Percentiles rank a stretch among this genome's conserved stretches.
Conservation (phyloP, 140 eudicot genomes). For the Bidens hawaiensis region DNA sequence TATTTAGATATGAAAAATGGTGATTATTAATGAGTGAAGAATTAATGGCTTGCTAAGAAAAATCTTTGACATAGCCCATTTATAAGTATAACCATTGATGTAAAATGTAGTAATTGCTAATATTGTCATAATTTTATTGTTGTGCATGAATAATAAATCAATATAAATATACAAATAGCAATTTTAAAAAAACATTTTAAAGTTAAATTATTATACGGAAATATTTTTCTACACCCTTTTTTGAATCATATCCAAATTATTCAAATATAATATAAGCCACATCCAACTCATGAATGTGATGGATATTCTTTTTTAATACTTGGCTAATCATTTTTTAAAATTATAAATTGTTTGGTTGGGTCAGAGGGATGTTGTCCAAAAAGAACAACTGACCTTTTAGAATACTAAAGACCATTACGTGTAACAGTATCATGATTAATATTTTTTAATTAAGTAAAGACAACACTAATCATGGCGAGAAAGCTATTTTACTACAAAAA, state of each 20-base stretch:
- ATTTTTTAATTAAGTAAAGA: slow-evolving; percentile 24
- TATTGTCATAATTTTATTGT: no score
- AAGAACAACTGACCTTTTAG: slow-evolving; percentile 26
- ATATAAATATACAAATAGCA: no score
- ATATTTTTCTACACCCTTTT: no score
- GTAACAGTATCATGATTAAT: slow-evolving; percentile 14
- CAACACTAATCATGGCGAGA: slow-evolving; percentile 30
- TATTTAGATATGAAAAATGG: no score
- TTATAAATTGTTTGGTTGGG: slow-evolving; percentile 23
- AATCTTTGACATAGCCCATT: no score
- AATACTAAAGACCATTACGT: background rate
- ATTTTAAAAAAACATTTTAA: no score
- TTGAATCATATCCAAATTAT: background rate
- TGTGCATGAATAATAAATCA: no score
- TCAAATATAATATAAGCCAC: background rate
- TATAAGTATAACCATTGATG: no score
- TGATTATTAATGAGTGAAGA: no score
- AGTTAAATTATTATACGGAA: no score
- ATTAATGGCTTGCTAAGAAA: no score
- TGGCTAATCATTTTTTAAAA: slow-evolving; percentile 25
- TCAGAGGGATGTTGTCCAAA: slow-evolving; percentile 30
- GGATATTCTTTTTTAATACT: slow-evolving; percentile 11
- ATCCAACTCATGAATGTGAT: slow-evolving; percentile 23
- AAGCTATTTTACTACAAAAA: slow-evolving; percentile 31
- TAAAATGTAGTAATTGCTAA: no score